Conservation (phyloP, 192 early-diverging fungal species). For the Coemansia nantahalensis region DNA sequence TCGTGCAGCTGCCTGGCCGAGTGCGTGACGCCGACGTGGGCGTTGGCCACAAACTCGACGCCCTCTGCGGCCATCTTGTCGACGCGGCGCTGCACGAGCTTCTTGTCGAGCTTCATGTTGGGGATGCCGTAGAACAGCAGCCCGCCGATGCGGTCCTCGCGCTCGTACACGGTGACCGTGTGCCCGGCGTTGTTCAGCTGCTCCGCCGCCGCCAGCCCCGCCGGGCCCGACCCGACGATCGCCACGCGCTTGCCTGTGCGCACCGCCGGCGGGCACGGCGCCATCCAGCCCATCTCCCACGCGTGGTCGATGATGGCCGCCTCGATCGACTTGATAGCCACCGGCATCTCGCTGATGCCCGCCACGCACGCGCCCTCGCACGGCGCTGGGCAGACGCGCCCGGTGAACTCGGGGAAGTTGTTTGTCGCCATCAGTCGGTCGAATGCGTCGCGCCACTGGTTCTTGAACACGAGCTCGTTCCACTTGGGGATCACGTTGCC, state of each 20-base stretch:
- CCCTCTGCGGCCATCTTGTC: conserved; percentile 95
- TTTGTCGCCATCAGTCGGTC: conserved; percentile 93
- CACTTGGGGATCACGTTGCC: conserved; percentile 99
- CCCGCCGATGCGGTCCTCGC: conserved; percentile 95
- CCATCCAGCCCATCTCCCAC: conserved; percentile 97
- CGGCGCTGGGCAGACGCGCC: conserved; percentile 97
- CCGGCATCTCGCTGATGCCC: conserved; percentile 92
- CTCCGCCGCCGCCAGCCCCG: conserved; percentile 93
- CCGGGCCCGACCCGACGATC: conserved; percentile 93
- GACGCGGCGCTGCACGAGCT: conserved; percentile 87
- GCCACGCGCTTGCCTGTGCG: conserved; percentile 86
- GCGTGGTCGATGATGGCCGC: conserved; percentile 96
- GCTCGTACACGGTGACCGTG: conserved; percentile 92
- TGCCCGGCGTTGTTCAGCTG: conserved; percentile 98
- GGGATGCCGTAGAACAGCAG: conserved; percentile 98
- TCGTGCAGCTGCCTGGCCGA: conserved; percentile 64
- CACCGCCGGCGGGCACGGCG: conserved; percentile 70
- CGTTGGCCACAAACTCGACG: conserved; percentile 82
- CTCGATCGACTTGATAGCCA: conserved; percentile 97
- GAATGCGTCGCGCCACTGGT: conserved; percentile 95
- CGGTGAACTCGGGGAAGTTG: conserved; percentile 99
- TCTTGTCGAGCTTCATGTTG: conserved; percentile 99
- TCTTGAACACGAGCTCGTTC: conserved; percentile 95
- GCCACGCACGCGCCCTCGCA: conserved; percentile 96
- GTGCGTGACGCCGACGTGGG: conserved; percentile 84